phyloP scores from a whole-genome alignment of 306 rosid species.

The Dalbergia cultrata region DNA sequence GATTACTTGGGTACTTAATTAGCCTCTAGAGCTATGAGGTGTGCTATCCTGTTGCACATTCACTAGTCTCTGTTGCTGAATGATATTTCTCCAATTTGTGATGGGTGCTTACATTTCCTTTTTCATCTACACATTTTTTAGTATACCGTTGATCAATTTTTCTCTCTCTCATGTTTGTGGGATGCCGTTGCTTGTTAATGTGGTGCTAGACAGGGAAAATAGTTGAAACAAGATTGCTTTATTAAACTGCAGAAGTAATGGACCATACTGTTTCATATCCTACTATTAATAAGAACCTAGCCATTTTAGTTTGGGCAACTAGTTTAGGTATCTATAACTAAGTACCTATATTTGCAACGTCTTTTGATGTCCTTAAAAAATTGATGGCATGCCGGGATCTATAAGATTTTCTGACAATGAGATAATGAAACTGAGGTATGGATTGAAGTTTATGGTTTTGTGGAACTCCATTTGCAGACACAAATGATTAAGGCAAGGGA shows the following conservation, averaged over 20 bases:
- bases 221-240: constrained; percentile 7
- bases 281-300: constrained; percentile 11
- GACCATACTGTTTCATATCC: constrained; percentile 11
- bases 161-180: not conserved
- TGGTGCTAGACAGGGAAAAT: constrained; percentile 1
- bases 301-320: constrained; percentile 27
- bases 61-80: constrained; percentile 18
- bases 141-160: not conserved
- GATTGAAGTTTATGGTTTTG: constrained; percentile 49
- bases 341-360: not conserved
- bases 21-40: not conserved
- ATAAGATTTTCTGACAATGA: not conserved
- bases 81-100: constrained; percentile 25
- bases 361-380: constrained; percentile 12
- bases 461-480: constrained; percentile 65
- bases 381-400: constrained; percentile 26
- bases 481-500: constrained; percentile 92
- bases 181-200: constrained; percentile 16
- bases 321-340: constrained; percentile 32
- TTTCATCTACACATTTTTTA: not conserved
- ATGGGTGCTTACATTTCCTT: constrained; percentile 27
- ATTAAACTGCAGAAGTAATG: constrained; percentile 6
- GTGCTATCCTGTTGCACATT: not conserved
- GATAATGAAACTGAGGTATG: constrained; percentile 16
- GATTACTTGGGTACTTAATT: constrained; percentile 1